These are phyloP conservation scores for Pseudocercospora musae DNA, from an alignment of 2,329 filamentous ascomycete genomes.

Conservation along the genomic window DNA sequence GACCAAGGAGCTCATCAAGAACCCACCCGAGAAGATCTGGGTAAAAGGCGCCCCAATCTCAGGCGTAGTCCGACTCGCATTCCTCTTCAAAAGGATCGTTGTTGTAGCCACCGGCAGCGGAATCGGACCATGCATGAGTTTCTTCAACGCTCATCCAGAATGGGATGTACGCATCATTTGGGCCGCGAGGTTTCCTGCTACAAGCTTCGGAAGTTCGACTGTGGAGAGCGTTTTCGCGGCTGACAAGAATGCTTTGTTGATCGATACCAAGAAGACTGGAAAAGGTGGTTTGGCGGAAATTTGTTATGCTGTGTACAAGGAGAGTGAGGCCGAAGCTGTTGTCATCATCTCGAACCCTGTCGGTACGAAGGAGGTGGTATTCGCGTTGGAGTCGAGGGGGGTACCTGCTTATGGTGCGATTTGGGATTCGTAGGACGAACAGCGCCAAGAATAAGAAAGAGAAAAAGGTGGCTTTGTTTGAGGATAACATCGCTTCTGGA, in stretches of 20 bases:
- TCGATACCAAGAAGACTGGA: constrained; percentile 59
- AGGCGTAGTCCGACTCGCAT: constrained; percentile 65
- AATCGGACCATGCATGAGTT: constrained; percentile 65
- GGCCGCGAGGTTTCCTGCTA: constrained; percentile 60
- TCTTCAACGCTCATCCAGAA: constrained; percentile 51
- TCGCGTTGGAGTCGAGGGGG: constrained; percentile 63
- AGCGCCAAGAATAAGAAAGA: not conserved
- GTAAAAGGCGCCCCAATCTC: constrained; percentile 64
- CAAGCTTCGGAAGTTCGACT: constrained; percentile 61
- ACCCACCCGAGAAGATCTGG: constrained; percentile 62
- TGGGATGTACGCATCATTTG: constrained; percentile 62
- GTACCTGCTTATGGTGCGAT: constrained; percentile 70
- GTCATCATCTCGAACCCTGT: constrained; percentile 69
- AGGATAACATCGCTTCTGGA: not conserved
- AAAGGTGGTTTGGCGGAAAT: constrained; percentile 60
- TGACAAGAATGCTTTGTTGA: constrained; percentile 62
- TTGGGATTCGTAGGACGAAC: constrained; percentile 55
- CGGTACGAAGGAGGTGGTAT: constrained; percentile 66
- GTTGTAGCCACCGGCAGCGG: constrained; percentile 70
- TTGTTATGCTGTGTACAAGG: constrained; percentile 49
- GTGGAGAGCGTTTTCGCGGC: constrained; percentile 54
- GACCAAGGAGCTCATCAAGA: constrained; percentile 62
- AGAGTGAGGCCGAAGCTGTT: constrained; percentile 61
- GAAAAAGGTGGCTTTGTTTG: not conserved
- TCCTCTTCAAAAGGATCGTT: constrained; percentile 63